Percentiles rank a stretch among this genome's conserved stretches.
Evolutionary conservation across 2,329 filamentous ascomycete species (phyloP).

Genomic region (Knufia fluminis): DNA sequence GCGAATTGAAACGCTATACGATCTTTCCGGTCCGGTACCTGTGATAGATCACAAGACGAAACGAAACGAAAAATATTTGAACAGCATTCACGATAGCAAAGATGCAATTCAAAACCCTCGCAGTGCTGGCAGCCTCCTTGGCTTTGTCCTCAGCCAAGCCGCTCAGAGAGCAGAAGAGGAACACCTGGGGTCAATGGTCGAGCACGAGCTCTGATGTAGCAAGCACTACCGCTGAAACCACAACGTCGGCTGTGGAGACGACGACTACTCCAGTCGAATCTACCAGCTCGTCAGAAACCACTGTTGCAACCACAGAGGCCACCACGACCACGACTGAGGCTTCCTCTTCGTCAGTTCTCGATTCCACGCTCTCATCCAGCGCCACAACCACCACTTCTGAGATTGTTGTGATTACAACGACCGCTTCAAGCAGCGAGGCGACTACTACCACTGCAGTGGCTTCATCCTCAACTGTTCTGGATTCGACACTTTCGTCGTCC

Average conservation of each 20-base stretch:
- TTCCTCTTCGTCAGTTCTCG: not conserved
- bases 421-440: not conserved
- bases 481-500: not conserved
- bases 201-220: not conserved
- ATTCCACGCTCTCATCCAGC: not conserved
- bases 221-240: not conserved
- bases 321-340: not conserved
- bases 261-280: conserved; percentile 5
- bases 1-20: conserved; percentile 7
- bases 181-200: not conserved
- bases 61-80: not conserved
- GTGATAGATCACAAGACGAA: conserved; percentile 1
- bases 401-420: not conserved
- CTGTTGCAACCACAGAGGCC: too few relatives aligned
- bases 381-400: not conserved
- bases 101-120: conserved; percentile 8
- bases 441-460: not conserved
- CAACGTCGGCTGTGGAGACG: not conserved
- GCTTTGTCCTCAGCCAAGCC: conserved; percentile 4
- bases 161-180: not conserved
- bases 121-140: not conserved
- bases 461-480: not conserved
- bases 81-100: not conserved
- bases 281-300: not conserved
- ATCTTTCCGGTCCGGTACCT: conserved; percentile 7